Evolutionary conservation across 2,329 filamentous ascomycete genomes (phyloP), one percentile per base, ranked within the genome.

Genomic region (Macrophomina pseudophaseolina): DNA sequence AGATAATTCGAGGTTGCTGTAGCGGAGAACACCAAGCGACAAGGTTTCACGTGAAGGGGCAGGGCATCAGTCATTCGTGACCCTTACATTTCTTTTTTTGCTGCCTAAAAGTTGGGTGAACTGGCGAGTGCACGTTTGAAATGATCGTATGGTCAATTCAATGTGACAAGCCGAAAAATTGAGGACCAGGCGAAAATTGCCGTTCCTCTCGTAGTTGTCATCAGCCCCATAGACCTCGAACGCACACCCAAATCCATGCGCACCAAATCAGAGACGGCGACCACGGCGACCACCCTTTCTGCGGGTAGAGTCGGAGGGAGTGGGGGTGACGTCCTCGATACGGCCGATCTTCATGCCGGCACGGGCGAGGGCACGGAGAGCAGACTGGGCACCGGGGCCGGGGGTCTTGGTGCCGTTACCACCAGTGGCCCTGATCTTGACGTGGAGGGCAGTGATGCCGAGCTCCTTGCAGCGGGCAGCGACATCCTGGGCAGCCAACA

Each of bases 201-300:
- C 88, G 88, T 90, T 89, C 88, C 83, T 86, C 88, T 86, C 88
- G 88, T 89, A 85, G 83, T 87, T 89, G 87, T 88, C 67, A 70
- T 63, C 69, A 70, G 44, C 59, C 66, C 60, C 59, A 53, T 59
- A 52, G 51, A 56, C 62, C 48, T 65, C 67, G 64, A 51, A 65
- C 63, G 56, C 65, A 58, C 63, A 69, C 48, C 67, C 87, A 87
- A 85, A 84, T 84, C 85, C 86, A 86, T 83, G 68, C 72, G 77
- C 76, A 81, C 71, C 80, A 78, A 82, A 85, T 92, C 87, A 99
- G 85, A 99, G 92, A 97, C 95, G 94, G 87, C 95, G 95, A 98
- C 95, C 95, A 92, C 95, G 94, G 86, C 95, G 94, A 97, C 95
- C 95, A 88, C 95, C 95, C 93, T 99, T 99, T 88, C 94, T 94